Evolutionary conservation across 2,329 filamentous ascomycete species (phyloP), one percentile per base, ranked within the genome.

Genomic region (Orbilia javanica): DNA sequence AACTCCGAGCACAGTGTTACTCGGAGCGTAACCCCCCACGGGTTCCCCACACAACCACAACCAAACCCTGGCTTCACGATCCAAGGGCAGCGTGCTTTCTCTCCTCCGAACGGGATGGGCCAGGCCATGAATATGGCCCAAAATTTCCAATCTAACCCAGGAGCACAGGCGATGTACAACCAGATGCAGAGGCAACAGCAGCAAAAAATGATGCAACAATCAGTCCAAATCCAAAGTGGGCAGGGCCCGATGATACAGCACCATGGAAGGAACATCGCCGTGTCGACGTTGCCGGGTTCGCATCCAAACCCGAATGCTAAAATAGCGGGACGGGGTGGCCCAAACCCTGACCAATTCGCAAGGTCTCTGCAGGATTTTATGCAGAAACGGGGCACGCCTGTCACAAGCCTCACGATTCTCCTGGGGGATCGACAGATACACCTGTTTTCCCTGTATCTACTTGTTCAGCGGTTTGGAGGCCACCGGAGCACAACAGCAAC

Each of bases 321-420:
- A 63, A 64, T 75, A 42, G 85, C 84, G 39, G 80, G 78, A 8
- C 80, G 80, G 18, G 71, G 72, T n/a, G 65, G 63, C 10, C 84
- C 80, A n/a, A 85, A 88, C 71, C 89, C 89, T 0, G 91, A 94
- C 78, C 87, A 88, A 34, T 94, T 94, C 80, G 87, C 97, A 84
- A 92, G 93, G 82, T 92, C 90, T 44, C 86, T 98, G 6, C 88
- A 89, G 20, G 85, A 88, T n/a, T 92, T 96, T 80, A 96, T 96
- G 91, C 88, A 88, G 76, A 87, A 89, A 57, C 90, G 92, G 75
- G 89, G 90, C 34, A 86, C 93, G 18, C 91, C 90, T 0, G 87
- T 98, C 62, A 93, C 97, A 55, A 86, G 88, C 0, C 91, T 90
- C 79, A 66, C 66, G 3, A 94, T 94, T 0, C 85, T 89, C 22